phyloP scores from a whole-genome alignment of 139 green algal species.

The Chlorella sp. region DNA sequence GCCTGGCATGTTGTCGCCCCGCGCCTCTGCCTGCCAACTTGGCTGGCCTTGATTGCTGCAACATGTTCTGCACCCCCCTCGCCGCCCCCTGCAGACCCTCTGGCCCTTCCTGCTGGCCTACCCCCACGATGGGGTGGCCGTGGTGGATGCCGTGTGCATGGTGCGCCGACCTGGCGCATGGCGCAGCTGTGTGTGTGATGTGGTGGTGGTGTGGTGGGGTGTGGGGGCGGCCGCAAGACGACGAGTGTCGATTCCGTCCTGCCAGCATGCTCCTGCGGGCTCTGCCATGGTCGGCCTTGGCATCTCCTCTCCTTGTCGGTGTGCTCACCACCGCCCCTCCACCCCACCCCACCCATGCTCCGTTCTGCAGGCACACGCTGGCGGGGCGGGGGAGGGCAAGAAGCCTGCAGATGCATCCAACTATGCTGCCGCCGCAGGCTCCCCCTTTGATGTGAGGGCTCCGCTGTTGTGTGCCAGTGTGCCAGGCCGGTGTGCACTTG shows the following conservation, averaged over 20 bases:
- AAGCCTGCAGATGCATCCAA: background rate
- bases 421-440: background rate
- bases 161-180: background rate
- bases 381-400: background rate
- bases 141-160: conserved; percentile 36
- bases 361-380: background rate
- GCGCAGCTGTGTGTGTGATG: too few relatives aligned
- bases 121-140: background rate
- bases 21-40: background rate
- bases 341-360: background rate
- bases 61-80: background rate
- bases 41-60: too few relatives aligned
- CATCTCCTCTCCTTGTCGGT: background rate
- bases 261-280: background rate
- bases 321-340: background rate
- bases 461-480: background rate
- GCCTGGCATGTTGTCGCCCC: background rate
- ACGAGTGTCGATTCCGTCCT: background rate
- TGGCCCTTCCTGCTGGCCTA: conserved; percentile 10
- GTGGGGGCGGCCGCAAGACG: too few relatives aligned
- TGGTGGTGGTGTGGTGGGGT: too few relatives aligned
- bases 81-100: background rate
- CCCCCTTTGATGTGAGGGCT: background rate
- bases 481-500: background rate
- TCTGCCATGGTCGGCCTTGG: background rate